A percentile compares a stretch with the other conserved stretches of the same genome.
phyloP scores from a whole-genome alignment of 495 filamentous ascomycete species.

The Cercophora sp. region DNA sequence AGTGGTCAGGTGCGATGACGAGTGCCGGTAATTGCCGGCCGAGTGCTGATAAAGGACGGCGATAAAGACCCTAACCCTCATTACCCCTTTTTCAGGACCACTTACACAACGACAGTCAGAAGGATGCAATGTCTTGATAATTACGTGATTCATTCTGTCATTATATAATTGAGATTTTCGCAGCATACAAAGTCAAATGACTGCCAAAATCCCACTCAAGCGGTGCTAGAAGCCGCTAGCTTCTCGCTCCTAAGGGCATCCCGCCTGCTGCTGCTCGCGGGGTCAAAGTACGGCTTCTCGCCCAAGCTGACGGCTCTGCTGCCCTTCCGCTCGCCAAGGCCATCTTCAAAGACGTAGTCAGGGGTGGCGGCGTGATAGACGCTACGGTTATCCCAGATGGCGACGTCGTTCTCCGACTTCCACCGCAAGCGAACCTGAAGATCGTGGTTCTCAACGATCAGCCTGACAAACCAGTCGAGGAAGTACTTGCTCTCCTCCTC shows the following conservation, averaged over 20 bases:
- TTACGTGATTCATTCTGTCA: no score
- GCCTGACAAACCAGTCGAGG: slow-evolving; percentile 56
- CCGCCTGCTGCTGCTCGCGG: slow-evolving; percentile 53
- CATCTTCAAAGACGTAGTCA: slow-evolving; percentile 56
- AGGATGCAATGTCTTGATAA: no score
- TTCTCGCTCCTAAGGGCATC: slow-evolving; percentile 42
- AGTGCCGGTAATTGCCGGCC: no score
- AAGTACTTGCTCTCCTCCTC: slow-evolving; percentile 62
- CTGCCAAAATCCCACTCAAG: no score
- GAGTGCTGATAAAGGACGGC: no score
- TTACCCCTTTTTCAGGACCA: no score
- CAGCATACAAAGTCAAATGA: no score
- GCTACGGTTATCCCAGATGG: slow-evolving; percentile 78
- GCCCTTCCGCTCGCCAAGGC: slow-evolving; percentile 56
- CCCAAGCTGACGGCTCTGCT: slow-evolving; percentile 62
- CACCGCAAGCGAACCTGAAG: slow-evolving; percentile 69
- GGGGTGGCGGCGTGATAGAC: slow-evolving; percentile 68
- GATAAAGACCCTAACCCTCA: no score
- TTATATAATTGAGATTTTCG: no score
- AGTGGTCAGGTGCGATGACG: no score
- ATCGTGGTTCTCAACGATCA: slow-evolving; percentile 75
- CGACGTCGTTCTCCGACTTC: slow-evolving; percentile 58
- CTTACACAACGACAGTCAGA: no score
- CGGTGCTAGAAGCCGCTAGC: no score
- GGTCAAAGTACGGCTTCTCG: slow-evolving; percentile 67